These are phyloP conservation scores for Azolla pinnata DNA, from an alignment of 75 land plant genomes.

Conservation along the genomic window DNA sequence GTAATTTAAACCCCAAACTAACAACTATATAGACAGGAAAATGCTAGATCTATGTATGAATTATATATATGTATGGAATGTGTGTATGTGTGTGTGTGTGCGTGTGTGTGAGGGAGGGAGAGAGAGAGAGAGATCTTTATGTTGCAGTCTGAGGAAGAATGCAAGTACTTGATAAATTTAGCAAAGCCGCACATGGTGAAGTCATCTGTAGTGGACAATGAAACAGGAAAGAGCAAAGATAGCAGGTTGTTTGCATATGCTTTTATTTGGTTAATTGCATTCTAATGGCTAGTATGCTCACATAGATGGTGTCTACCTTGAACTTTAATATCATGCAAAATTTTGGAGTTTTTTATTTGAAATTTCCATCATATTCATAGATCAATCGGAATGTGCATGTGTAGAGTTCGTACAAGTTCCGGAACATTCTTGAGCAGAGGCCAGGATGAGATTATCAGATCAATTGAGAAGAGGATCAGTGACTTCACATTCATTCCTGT, in stretches of 20 bases:
- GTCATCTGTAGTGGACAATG: slow-evolving; percentile 74
- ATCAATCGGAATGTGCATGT: too few relatives aligned
- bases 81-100: too few relatives aligned
- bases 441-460: slow-evolving; percentile 55
- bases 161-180: slow-evolving; percentile 59
- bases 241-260: slow-evolving; percentile 42
- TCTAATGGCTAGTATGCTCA: too few relatives aligned
- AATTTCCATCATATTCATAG: not conserved
- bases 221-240: slow-evolving; percentile 68
- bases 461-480: slow-evolving; percentile 77
- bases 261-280: not conserved
- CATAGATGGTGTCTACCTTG: not conserved
- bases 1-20: too few relatives aligned
- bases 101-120: slow-evolving; percentile 2
- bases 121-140: slow-evolving; percentile 7
- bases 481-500: slow-evolving; percentile 75
- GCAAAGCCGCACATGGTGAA: slow-evolving; percentile 72
- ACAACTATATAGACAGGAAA: too few relatives aligned
- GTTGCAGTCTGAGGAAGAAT: slow-evolving; percentile 62
- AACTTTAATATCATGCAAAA: not conserved
- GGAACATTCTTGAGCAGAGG: slow-evolving; percentile 79
- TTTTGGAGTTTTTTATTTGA: not conserved
- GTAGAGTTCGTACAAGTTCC: slow-evolving; percentile 69
- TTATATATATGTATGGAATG: too few relatives aligned
- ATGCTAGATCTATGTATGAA: too few relatives aligned